Percentiles rank a stretch among this genome's conserved stretches.
Conservation (phyloP, 805 yeast genomes). For the Phaffomyces antillensis region DNA sequence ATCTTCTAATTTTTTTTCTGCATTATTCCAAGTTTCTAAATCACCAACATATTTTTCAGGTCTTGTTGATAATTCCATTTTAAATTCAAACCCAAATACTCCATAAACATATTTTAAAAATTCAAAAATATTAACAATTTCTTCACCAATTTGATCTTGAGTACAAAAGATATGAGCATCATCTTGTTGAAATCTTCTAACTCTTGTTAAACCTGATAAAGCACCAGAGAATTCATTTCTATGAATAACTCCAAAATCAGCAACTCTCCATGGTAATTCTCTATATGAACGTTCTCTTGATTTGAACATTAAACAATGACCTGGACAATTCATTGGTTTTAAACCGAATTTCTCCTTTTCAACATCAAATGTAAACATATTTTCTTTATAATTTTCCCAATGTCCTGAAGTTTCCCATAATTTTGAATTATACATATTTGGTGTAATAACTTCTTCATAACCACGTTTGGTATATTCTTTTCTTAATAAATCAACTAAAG, state of each 20-base stretch:
- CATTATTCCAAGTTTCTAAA: slow-evolving; percentile 86
- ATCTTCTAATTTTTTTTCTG: slow-evolving; percentile 76
- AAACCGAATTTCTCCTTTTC: slow-evolving; percentile 94
- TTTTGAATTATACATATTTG: slow-evolving; percentile 96
- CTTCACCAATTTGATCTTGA: slow-evolving; percentile 80
- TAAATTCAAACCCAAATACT: slow-evolving; percentile 87
- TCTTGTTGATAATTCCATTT: slow-evolving; percentile 95
- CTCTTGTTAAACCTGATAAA: slow-evolving; percentile 89
- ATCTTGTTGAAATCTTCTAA: slow-evolving; percentile 98
- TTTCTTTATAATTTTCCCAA: slow-evolving; percentile 96
- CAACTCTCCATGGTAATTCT: slow-evolving; percentile 97
- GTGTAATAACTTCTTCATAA: slow-evolving; percentile 96
- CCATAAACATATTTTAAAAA: slow-evolving; percentile 84
- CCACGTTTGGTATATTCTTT: slow-evolving; percentile 88
- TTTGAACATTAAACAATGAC: slow-evolving; percentile 90
- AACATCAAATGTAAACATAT: slow-evolving; percentile 94
- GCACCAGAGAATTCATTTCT: slow-evolving; percentile 97
- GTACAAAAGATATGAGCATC: slow-evolving; percentile 98
- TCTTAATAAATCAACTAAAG: slow-evolving; percentile 73
- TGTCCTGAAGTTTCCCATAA: slow-evolving; percentile 99
- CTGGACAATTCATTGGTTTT: slow-evolving; percentile 92
- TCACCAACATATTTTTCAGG: slow-evolving; percentile 97
- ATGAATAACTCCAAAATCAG: slow-evolving; percentile 95
- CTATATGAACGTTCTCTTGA: slow-evolving; percentile 91
- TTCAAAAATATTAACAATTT: slow-evolving; percentile 78